Percentiles rank a stretch among this genome's conserved stretches.
Evolutionary conservation across 805 yeast genomes (phyloP).

Genomic region (Nakazawaea sp.): DNA sequence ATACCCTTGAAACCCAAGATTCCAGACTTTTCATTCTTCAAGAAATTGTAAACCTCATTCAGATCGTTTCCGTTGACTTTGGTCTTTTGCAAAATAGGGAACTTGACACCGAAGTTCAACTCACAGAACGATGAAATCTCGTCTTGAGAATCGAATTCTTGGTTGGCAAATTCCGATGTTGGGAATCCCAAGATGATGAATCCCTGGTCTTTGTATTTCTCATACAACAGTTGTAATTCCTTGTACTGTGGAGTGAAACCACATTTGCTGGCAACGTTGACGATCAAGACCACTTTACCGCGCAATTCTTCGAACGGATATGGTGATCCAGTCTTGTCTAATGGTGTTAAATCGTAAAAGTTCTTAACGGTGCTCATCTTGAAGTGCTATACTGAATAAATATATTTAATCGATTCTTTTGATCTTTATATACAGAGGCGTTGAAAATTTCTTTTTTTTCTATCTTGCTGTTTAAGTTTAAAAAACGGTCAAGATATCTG

Average conservation of each 20-base stretch:
- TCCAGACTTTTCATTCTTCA: conserved; percentile 57
- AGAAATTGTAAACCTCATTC: conserved; percentile 73
- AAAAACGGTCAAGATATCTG: too few relatives aligned
- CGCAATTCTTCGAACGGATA: conserved; percentile 54
- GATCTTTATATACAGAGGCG: too few relatives aligned
- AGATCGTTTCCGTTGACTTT: conserved; percentile 84
- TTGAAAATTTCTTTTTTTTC: too few relatives aligned
- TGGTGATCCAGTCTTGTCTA: conserved; percentile 51
- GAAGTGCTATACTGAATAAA: too few relatives aligned
- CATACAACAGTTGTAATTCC: conserved; percentile 62
- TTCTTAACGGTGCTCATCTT: too few relatives aligned
- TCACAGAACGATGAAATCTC: conserved; percentile 72
- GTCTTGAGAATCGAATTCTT: conserved; percentile 66
- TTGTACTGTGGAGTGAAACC: conserved; percentile 71
- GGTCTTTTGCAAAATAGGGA: conserved; percentile 81
- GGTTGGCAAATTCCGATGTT: conserved; percentile 80
- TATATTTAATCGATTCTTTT: too few relatives aligned
- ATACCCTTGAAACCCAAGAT: conserved; percentile 64
- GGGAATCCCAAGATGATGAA: conserved; percentile 79
- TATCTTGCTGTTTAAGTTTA: too few relatives aligned
- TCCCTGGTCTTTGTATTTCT: conserved; percentile 57
- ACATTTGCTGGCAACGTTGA: conserved; percentile 86
- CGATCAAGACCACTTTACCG: conserved; percentile 78
- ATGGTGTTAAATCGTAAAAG: conserved; percentile 65
- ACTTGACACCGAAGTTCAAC: conserved; percentile 81